Conservation (phyloP, 306 rosid species). For the Biancaea sappan region DNA sequence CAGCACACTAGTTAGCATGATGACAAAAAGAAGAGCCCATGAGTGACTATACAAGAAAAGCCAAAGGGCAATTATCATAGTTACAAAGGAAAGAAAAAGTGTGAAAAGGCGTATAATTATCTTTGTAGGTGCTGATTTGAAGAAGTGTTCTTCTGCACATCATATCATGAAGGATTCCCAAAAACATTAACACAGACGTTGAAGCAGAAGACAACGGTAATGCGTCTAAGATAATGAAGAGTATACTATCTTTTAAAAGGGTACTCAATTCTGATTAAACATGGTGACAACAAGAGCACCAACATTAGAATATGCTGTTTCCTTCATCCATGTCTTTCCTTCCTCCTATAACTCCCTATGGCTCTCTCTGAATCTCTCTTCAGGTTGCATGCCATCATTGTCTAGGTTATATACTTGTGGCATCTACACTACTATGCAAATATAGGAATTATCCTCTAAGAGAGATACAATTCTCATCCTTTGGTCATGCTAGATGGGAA, state of each 20-base stretch:
- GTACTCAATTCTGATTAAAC: background rate
- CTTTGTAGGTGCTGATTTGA: background rate
- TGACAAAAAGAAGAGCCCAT: background rate
- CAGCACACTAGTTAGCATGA: background rate
- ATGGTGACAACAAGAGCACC: background rate
- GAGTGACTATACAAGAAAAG: background rate
- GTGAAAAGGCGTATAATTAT: background rate
- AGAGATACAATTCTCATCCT: too few species aligned
- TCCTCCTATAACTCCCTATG: background rate
- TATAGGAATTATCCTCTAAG: too few species aligned
- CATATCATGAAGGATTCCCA: background rate
- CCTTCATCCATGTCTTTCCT: conserved; percentile 20
- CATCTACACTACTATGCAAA: too few species aligned
- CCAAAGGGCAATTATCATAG: background rate
- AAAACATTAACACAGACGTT: background rate
- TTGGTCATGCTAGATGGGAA: too few species aligned
- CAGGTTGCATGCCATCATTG: background rate
- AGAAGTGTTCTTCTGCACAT: conserved; percentile 1
- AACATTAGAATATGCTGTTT: background rate
- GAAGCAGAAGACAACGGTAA: background rate
- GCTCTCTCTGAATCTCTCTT: background rate
- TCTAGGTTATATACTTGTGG: too few species aligned
- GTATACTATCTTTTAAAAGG: background rate
- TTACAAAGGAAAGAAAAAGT: conserved; percentile 1
- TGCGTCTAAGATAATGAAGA: background rate